Evolutionary conservation across 1,139 yeast genomes (phyloP).

Genomic region (Suhomyces anneliseae): DNA sequence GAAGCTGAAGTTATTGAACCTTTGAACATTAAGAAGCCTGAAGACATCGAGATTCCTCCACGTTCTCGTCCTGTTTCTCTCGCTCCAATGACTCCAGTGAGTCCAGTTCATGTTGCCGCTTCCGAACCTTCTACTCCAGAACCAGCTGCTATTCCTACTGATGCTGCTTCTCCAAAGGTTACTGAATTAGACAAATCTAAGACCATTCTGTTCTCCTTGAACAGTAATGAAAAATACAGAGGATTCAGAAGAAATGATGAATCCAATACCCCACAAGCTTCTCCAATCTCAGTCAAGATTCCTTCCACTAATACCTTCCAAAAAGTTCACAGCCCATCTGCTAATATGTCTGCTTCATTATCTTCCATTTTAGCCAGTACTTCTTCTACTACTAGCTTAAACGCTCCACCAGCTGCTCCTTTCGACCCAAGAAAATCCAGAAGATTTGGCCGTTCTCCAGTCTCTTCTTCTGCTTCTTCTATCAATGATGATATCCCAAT

Average conservation of each 20-base stretch:
- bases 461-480: slow-evolving; percentile 16
- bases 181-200: slow-evolving; percentile 15
- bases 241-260: slow-evolving; percentile 47
- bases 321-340: slow-evolving; percentile 10
- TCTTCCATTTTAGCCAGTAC: slow-evolving; percentile 15
- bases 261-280: slow-evolving; percentile 21
- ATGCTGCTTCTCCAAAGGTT: slow-evolving; percentile 5
- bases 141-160: not conserved
- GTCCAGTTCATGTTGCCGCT: not conserved
- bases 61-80: slow-evolving; percentile 3
- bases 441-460: slow-evolving; percentile 17
- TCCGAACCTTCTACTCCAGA: slow-evolving; percentile 3
- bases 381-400: slow-evolving; percentile 10
- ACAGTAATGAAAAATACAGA: slow-evolving; percentile 39
- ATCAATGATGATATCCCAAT: slow-evolving; percentile 14
- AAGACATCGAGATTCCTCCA: slow-evolving; percentile 7
- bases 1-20: slow-evolving; percentile 15
- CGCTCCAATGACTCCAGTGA: slow-evolving; percentile 3
- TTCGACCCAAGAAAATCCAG: slow-evolving; percentile 25
- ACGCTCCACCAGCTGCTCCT: slow-evolving; percentile 16
- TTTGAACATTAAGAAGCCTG: slow-evolving; percentile 10
- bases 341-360: slow-evolving; percentile 16
- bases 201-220: slow-evolving; percentile 23
- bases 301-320: slow-evolving; percentile 22
- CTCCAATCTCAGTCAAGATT: slow-evolving; percentile 29